Evolutionary conservation across 2,329 filamentous ascomycete species (phyloP).

Genomic region (Chalara sp.): DNA sequence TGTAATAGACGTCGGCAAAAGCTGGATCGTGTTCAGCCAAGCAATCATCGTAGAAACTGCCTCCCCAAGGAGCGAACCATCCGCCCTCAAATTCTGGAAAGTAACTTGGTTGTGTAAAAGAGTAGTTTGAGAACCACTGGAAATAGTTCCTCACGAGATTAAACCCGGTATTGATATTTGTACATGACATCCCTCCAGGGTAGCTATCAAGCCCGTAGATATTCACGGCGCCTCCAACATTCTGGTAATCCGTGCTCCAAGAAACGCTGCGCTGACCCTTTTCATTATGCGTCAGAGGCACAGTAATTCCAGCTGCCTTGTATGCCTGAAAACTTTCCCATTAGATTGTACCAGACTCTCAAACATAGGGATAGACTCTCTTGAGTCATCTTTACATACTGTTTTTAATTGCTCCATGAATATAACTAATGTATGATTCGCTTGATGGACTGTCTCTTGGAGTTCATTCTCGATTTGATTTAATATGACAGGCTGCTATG

Average conservation of each 20-base stretch:
- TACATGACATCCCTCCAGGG: slow-evolving; percentile 41
- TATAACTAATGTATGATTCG: slow-evolving; percentile 34
- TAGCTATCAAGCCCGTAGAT: slow-evolving; percentile 42
- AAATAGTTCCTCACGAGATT: slow-evolving; percentile 45
- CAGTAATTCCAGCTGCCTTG: slow-evolving; percentile 36
- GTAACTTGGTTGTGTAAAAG: slow-evolving; percentile 44
- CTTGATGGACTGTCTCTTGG: slow-evolving; percentile 33
- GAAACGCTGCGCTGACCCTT: slow-evolving; percentile 41
- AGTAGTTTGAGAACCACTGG: slow-evolving; percentile 50
- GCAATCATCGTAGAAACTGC: slow-evolving; percentile 44
- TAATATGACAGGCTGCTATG: slow-evolving; percentile 37
- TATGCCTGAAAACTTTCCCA: neutral
- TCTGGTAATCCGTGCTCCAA: slow-evolving; percentile 48
- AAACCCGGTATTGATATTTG: slow-evolving; percentile 41
- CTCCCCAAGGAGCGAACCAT: slow-evolving; percentile 47
- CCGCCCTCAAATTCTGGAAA: slow-evolving; percentile 48
- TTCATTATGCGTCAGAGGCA: slow-evolving; percentile 44
- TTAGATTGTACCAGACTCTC: no score
- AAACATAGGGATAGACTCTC: no score
- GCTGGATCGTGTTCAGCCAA: slow-evolving; percentile 36
- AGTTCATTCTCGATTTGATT: slow-evolving; percentile 49
- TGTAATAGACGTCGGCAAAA: slow-evolving; percentile 50
- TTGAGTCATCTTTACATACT: slow-evolving; percentile 31
- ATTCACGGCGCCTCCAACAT: slow-evolving; percentile 48
- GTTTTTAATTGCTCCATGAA: slow-evolving; percentile 46